Conservation (phyloP, 2,329 filamentous ascomycete species). For the Penicillium sclerotiorum region DNA sequence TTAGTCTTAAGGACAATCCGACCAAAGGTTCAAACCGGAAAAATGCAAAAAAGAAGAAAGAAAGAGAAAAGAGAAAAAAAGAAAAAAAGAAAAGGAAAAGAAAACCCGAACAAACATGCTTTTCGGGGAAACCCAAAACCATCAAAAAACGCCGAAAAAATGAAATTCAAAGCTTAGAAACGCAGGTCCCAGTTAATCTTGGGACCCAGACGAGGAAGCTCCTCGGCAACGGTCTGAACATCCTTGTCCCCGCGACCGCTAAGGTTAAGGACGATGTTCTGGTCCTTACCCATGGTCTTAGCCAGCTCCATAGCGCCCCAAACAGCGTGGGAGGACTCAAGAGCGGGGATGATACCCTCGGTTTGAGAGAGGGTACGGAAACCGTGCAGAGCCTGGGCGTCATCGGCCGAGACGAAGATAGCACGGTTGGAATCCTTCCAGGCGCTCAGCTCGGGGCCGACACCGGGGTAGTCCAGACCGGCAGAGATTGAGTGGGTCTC, state of each 20-base stretch:
- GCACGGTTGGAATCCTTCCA: constrained; percentile 93
- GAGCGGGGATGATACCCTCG: constrained; percentile 94
- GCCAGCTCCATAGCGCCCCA: constrained; percentile 87
- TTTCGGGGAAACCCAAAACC: too few species aligned
- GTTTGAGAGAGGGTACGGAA: constrained; percentile 83
- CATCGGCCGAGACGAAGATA: constrained; percentile 86
- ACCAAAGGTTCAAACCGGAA: too few species aligned
- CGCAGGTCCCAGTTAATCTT: constrained; percentile 75
- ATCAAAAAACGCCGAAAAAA: too few species aligned
- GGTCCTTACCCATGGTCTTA: constrained; percentile 84
- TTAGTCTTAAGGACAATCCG: too few species aligned
- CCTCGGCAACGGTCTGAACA: constrained; percentile 95
- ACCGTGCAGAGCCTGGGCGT: constrained; percentile 83
- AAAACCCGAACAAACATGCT: too few species aligned
- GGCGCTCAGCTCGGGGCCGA: constrained; percentile 84
- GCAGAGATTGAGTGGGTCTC: constrained; percentile 97
- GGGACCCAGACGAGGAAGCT: constrained; percentile 84
- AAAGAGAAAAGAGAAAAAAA: not conserved
- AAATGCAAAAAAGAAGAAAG: too few species aligned
- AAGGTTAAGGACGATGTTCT: constrained; percentile 92
- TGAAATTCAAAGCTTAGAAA: constrained; percentile 39
- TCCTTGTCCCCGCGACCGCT: constrained; percentile 97
- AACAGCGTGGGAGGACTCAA: constrained; percentile 92
- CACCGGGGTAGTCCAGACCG: constrained; percentile 94
- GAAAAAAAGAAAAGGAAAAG: not conserved